Percentiles rank a stretch among this genome's conserved stretches.
phyloP scores from a whole-genome alignment of 148 eudicot species.

The Rhododendron henanense region DNA sequence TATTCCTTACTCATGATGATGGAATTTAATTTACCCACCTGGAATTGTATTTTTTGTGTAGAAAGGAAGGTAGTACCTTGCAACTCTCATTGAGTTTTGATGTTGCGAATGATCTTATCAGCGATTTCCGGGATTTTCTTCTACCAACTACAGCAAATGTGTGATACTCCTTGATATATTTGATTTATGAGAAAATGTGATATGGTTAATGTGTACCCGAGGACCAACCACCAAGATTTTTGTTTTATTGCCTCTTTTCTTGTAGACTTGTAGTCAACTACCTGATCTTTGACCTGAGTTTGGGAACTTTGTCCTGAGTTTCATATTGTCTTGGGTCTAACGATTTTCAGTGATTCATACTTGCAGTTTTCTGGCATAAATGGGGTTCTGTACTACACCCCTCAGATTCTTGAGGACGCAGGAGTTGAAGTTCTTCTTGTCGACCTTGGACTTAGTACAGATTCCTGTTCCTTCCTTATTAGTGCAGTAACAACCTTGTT shows the following conservation, averaged over 20 bases:
- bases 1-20: not conserved
- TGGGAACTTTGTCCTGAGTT: slow-evolving; percentile 1
- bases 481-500: slow-evolving; percentile 65
- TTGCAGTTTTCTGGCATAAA: slow-evolving; percentile 76
- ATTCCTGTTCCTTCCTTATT: slow-evolving; percentile 69
- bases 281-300: not conserved
- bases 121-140: not conserved
- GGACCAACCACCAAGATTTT: not conserved
- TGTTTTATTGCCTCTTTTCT: not conserved
- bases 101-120: not conserved
- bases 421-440: slow-evolving; percentile 70
- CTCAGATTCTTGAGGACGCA: slow-evolving; percentile 72
- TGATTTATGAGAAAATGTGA: not conserved
- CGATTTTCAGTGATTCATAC: not conserved
- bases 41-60: not conserved
- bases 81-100: not conserved
- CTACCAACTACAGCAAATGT: not conserved
- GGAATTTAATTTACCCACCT: not conserved
- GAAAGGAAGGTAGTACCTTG: not conserved
- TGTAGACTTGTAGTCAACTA: not conserved
- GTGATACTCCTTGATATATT: not conserved
- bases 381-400: slow-evolving; percentile 76
- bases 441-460: slow-evolving; percentile 49
- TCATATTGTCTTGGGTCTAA: not conserved
- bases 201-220: not conserved